Evolutionary conservation across 805 yeast genomes (phyloP), one percentile per base, ranked within the genome.

Genomic region (Candida sithepensis): DNA sequence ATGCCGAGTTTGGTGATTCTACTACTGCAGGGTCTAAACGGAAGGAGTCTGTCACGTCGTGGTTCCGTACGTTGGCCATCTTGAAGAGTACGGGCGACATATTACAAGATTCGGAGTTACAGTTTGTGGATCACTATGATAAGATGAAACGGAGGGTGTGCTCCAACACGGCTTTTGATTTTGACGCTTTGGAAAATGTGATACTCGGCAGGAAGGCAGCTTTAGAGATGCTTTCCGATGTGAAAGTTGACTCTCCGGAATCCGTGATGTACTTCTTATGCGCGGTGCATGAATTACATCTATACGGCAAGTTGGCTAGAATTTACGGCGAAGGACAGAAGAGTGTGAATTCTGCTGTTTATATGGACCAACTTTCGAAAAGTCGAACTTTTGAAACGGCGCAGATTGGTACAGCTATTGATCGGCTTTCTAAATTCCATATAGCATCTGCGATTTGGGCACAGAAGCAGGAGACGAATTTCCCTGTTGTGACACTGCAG

Each of bases 391-490:
- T 26, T 26, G 1, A 41, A 46, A 3, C 36, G 30, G 20, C 7
- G 7, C 9, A n/a, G 38, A 3, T 49, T 56, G 1, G 39, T 48
- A 13, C 16, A 39, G 5, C 49, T 19, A 56, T 58, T 3, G 34
- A 41, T 5, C 48, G 56, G 38, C 41, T 65, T 4, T 65, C 78
- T 0, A 66, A 67, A 42, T 72, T 71, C 52, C 80, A 80, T 39
- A 61, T 79, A 0, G 88, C 96, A 0, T 64, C 69, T 5, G 75
- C 85, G 0, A 67, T 85, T 23, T 88, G 96, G 96, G 64, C 67
- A 0, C 79, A 78, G 46, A 79, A 81, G 0, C 81, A 83, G 41
- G 72, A 63, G 41, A 58, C 76, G 0, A 66, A 69, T 10, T 69
- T 77, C 14, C 81, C 96, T 0, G 78, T 88, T 8, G 69, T 67